These are phyloP conservation scores for Trametopsis cervina DNA, from an alignment of 768 basidiomycete genomes.

Conservation along the genomic window DNA sequence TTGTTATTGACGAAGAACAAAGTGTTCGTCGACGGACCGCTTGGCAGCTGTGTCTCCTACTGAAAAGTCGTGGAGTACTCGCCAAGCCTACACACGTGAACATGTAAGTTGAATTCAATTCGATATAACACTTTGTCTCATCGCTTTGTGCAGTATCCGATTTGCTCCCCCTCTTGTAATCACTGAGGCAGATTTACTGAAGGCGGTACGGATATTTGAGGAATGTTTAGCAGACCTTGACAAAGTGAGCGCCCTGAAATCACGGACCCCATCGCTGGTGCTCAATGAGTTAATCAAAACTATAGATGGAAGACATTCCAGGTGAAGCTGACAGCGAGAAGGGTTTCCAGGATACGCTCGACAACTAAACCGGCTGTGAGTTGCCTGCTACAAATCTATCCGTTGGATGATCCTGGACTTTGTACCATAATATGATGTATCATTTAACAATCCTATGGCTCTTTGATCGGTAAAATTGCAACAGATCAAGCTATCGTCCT, in stretches of 20 bases:
- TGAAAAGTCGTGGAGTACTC: slow-evolving; percentile 87
- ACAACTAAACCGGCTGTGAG: slow-evolving; percentile 5
- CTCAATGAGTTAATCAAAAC: slow-evolving; percentile 14
- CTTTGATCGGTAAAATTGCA: background rate
- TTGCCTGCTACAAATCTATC: background rate
- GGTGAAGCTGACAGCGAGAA: slow-evolving; percentile 58
- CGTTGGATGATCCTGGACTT: background rate
- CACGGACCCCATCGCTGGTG: background rate
- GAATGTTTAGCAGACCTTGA: slow-evolving; percentile 79
- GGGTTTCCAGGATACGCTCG: slow-evolving; percentile 38
- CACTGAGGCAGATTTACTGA: slow-evolving; percentile 73
- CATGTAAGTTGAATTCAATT: slow-evolving; percentile 51
- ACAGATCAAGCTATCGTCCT: background rate
- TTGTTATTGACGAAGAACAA: slow-evolving; percentile 84
- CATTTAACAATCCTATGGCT: too few relatives aligned
- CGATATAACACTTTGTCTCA: background rate
- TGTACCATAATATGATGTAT: too few relatives aligned
- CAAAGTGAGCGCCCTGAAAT: slow-evolving; percentile 35
- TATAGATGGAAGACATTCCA: slow-evolving; percentile 52
- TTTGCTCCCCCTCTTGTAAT: slow-evolving; percentile 97
- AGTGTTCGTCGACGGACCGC: slow-evolving; percentile 76
- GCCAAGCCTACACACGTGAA: slow-evolving; percentile 97
- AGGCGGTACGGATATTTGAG: slow-evolving; percentile 69
- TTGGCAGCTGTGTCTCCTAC: slow-evolving; percentile 91
- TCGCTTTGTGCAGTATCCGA: slow-evolving; percentile 58